Conservation (phyloP, 1,139 yeast species). For the Blastobotrys capitulatus region DNA sequence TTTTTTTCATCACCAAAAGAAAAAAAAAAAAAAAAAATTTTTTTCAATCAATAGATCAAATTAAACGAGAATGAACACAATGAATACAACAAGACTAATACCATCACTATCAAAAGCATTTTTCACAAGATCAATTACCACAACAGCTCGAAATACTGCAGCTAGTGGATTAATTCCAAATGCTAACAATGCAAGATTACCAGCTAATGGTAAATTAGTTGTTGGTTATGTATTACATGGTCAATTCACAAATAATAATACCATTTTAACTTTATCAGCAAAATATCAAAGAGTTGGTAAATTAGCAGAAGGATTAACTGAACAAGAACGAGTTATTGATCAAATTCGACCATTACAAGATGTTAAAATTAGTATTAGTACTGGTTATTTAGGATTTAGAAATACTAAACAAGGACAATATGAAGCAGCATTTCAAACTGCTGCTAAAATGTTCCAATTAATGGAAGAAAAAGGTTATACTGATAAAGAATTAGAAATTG, state of each 20-base stretch:
- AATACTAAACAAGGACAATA: slow-evolving; percentile 68
- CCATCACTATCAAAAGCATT: background rate
- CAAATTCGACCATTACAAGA: slow-evolving; percentile 77
- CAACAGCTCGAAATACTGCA: background rate
- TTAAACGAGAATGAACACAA: background rate
- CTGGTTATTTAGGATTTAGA: slow-evolving; percentile 40
- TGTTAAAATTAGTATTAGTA: slow-evolving; percentile 51
- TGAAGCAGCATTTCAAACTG: slow-evolving; percentile 90
- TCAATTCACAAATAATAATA: slow-evolving; percentile 74
- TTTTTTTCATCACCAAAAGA: background rate
- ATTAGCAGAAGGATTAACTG: slow-evolving; percentile 35
- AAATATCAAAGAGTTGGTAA: slow-evolving; percentile 49
- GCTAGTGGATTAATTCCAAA: background rate
- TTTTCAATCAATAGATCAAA: background rate
- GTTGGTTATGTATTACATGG: slow-evolving; percentile 70
- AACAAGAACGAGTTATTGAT: slow-evolving; percentile 73
- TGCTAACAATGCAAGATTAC: slow-evolving; percentile 3
- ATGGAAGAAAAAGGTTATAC: slow-evolving; percentile 53
- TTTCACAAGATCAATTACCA: background rate
- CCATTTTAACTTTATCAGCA: slow-evolving; percentile 69
- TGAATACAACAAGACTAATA: background rate
- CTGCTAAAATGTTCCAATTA: slow-evolving; percentile 63
- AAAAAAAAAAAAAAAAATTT: background rate
- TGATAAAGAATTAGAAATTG: slow-evolving; percentile 47
- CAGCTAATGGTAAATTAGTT: slow-evolving; percentile 28